These are phyloP conservation scores for Morella rubra DNA, from an alignment of 306 rosid genomes.

Conservation along the genomic window DNA sequence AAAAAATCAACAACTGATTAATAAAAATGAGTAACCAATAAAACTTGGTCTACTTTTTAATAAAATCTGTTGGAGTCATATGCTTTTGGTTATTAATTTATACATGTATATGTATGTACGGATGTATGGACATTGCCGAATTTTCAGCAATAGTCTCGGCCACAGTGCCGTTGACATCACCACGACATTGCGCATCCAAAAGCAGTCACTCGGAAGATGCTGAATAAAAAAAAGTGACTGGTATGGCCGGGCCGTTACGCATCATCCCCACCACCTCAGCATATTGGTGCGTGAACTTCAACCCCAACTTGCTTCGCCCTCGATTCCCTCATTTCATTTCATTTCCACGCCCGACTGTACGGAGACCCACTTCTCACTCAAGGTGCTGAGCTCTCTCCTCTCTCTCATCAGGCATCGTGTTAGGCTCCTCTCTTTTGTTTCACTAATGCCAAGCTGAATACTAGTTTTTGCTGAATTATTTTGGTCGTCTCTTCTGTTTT, in stretches of 20 bases:
- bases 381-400: slow-evolving; percentile 7
- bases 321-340: slow-evolving; percentile 7
- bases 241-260: slow-evolving; percentile 18
- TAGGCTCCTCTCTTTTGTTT: background rate
- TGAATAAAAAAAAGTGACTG: background rate
- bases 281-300: slow-evolving; percentile 16
- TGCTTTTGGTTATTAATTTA: too few relatives aligned
- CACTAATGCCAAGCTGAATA: background rate
- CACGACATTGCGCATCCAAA: background rate
- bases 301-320: background rate
- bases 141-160: too few relatives aligned
- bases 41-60: too few relatives aligned
- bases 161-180: too few relatives aligned
- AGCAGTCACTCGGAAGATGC: background rate
- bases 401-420: background rate
- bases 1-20: too few relatives aligned
- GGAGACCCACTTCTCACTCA: slow-evolving; percentile 8
- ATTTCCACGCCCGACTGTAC: slow-evolving; percentile 3
- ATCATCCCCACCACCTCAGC: background rate
- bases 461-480: background rate
- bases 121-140: too few relatives aligned
- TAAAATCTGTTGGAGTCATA: too few relatives aligned
- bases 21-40: too few relatives aligned
- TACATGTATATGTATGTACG: too few relatives aligned
- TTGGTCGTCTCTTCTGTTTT: background rate